phyloP scores from a whole-genome alignment of 2,329 filamentous ascomycete species.

The Fusarium pseudoanthophilum region DNA sequence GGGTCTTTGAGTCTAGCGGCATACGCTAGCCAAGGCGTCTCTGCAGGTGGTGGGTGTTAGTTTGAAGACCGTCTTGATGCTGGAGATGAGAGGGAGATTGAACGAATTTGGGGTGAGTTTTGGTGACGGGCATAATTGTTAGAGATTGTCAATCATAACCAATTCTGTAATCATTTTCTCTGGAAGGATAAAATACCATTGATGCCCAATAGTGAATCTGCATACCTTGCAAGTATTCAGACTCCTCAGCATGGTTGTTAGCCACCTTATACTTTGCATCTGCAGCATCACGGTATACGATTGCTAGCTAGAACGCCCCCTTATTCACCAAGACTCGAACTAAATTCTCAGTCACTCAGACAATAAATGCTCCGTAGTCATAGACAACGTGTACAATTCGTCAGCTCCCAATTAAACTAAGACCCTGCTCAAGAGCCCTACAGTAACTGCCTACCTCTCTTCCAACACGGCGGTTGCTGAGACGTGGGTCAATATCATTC shows the following conservation, averaged over 20 bases:
- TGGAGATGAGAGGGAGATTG: slow-evolving; percentile 23
- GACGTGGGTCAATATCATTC: slow-evolving; percentile 36
- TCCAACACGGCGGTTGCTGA: slow-evolving; percentile 9
- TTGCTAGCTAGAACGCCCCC: slow-evolving; percentile 10
- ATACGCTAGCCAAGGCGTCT: slow-evolving; percentile 29
- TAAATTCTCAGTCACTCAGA: not conserved
- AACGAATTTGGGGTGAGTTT: slow-evolving; percentile 16
- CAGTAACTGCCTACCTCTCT: not conserved
- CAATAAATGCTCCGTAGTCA: not conserved
- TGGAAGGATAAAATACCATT: not conserved
- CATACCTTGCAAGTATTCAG: not conserved
- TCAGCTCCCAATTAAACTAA: slow-evolving; percentile 7
- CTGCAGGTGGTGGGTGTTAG: slow-evolving; percentile 36
- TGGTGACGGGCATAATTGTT: slow-evolving; percentile 11
- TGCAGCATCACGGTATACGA: not conserved
- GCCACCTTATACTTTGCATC: not conserved
- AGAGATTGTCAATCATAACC: slow-evolving; percentile 14
- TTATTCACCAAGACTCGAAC: slow-evolving; percentile 20
- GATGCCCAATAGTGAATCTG: not conserved
- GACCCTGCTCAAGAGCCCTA: slow-evolving; percentile 12
- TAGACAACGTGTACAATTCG: slow-evolving; percentile 18
- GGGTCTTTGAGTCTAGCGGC: slow-evolving; percentile 20
- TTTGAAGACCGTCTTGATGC: slow-evolving; percentile 22
- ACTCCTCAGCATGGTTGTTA: not conserved
- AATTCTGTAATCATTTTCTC: not conserved